These are phyloP conservation scores for Candida mesenterica DNA, from an alignment of 1,139 yeast genomes.

Conservation along the genomic window DNA sequence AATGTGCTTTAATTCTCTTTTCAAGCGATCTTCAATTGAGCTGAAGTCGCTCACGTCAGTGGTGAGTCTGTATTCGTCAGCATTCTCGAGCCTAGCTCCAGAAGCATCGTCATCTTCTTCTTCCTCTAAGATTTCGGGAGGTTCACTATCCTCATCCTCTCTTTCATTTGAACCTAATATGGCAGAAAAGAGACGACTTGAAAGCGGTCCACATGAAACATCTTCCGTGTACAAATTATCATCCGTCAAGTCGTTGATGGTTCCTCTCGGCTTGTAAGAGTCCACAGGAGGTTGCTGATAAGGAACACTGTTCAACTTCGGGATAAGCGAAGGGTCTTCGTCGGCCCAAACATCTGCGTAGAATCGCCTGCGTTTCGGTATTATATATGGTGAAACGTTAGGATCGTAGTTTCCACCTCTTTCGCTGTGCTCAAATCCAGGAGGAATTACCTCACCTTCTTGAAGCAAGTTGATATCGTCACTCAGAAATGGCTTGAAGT, in stretches of 20 bases:
- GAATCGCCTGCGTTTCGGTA: slow-evolving; percentile 82
- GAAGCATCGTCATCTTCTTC: slow-evolving; percentile 23
- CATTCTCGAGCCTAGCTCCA: slow-evolving; percentile 38
- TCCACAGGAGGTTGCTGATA: slow-evolving; percentile 40
- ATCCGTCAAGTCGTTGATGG: slow-evolving; percentile 59
- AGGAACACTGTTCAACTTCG: slow-evolving; percentile 40
- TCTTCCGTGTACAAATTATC: slow-evolving; percentile 67
- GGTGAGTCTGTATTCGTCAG: slow-evolving; percentile 35
- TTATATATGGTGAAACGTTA: slow-evolving; percentile 61
- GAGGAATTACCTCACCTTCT: slow-evolving; percentile 57
- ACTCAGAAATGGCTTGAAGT: slow-evolving; percentile 69
- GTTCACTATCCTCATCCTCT: slow-evolving; percentile 24
- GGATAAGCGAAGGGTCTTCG: slow-evolving; percentile 58
- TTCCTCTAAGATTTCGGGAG: slow-evolving; percentile 16
- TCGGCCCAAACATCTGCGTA: slow-evolving; percentile 86
- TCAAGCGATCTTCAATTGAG: slow-evolving; percentile 81
- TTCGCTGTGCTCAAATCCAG: slow-evolving; percentile 38
- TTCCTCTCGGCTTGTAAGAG: slow-evolving; percentile 59
- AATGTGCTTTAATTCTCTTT: slow-evolving; percentile 82
- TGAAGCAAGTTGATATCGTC: slow-evolving; percentile 78
- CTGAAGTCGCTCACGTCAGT: slow-evolving; percentile 58
- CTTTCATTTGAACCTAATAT: slow-evolving; percentile 57
- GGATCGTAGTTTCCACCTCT: slow-evolving; percentile 55
- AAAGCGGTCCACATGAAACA: slow-evolving; percentile 88
- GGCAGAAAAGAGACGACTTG: slow-evolving; percentile 82